phyloP scores from a whole-genome alignment of 2,329 filamentous ascomycete species.

The Dendrostoma leiphaemia region DNA sequence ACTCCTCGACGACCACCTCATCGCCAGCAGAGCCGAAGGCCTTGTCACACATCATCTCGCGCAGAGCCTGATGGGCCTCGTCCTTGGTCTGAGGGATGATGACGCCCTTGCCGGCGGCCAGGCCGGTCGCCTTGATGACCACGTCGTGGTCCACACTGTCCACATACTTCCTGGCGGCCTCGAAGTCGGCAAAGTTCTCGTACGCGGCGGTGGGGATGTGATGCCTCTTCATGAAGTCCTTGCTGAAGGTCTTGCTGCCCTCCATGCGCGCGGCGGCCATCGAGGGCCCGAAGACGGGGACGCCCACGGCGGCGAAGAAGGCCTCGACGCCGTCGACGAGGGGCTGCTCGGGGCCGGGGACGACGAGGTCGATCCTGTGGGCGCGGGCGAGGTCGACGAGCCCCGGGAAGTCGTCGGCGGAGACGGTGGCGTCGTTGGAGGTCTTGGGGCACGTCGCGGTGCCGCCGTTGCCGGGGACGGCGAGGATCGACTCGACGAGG shows the following conservation, averaged over 20 bases:
- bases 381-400: slow-evolving; percentile 74
- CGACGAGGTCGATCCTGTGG: slow-evolving; percentile 74
- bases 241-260: slow-evolving; percentile 94
- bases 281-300: slow-evolving; percentile 82
- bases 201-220: slow-evolving; percentile 89
- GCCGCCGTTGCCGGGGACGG: slow-evolving; percentile 80
- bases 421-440: slow-evolving; percentile 67
- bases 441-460: slow-evolving; percentile 71
- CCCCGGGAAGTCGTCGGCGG: slow-evolving; percentile 72
- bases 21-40: slow-evolving; percentile 85
- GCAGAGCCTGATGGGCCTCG: slow-evolving; percentile 78
- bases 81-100: slow-evolving; percentile 80
- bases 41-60: slow-evolving; percentile 85
- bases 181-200: slow-evolving; percentile 80
- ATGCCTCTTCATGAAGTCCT: slow-evolving; percentile 95
- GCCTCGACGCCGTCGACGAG: slow-evolving; percentile 87
- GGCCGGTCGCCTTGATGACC: slow-evolving; percentile 90
- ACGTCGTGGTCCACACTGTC: slow-evolving; percentile 68
- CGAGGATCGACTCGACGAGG: slow-evolving; percentile 71
- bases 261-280: slow-evolving; percentile 86
- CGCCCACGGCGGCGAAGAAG: slow-evolving; percentile 72
- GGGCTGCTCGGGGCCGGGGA: slow-evolving; percentile 91
- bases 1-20: slow-evolving; percentile 95
- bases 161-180: slow-evolving; percentile 71
- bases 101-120: slow-evolving; percentile 94